Evolutionary conservation across 331 rosid species (phyloP).

Genomic region (Prunus yedoensis): DNA sequence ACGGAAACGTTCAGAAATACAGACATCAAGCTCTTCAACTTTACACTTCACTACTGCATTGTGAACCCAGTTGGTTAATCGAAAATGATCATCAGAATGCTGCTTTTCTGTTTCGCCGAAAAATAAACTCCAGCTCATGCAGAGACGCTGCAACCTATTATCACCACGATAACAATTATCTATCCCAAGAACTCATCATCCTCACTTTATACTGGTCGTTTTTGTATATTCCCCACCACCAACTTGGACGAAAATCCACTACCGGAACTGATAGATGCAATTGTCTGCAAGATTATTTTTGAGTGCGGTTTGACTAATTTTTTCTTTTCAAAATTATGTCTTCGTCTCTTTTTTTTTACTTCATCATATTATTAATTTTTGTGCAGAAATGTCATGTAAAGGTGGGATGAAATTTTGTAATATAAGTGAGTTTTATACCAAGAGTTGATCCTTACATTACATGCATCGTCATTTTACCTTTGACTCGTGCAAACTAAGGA

Average conservation of each 20-base stretch:
- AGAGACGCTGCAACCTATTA: neutral
- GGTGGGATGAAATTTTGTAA: slow-evolving; percentile 2
- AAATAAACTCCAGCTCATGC: neutral
- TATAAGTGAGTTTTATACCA: slow-evolving; percentile 6
- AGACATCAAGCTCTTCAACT: neutral
- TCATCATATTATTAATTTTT: neutral
- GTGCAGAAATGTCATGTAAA: neutral
- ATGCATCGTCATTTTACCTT: no score
- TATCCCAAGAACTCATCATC: neutral
- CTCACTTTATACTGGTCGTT: no score
- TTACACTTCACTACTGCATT: neutral
- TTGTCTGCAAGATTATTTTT: no score
- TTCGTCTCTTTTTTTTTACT: neutral
- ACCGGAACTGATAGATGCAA: no score
- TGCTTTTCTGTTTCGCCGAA: neutral
- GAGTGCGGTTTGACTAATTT: neutral
- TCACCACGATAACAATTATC: neutral
- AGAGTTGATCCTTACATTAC: slow-evolving; percentile 1
- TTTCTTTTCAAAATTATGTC: neutral
- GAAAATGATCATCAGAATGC: neutral
- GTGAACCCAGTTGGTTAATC: neutral
- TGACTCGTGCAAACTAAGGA: neutral
- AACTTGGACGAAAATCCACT: neutral
- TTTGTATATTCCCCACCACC: no score
- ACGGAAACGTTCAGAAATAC: neutral